phyloP scores from a whole-genome alignment of 352 stramenopile genomes.

The Globisporangium perplexum region DNA sequence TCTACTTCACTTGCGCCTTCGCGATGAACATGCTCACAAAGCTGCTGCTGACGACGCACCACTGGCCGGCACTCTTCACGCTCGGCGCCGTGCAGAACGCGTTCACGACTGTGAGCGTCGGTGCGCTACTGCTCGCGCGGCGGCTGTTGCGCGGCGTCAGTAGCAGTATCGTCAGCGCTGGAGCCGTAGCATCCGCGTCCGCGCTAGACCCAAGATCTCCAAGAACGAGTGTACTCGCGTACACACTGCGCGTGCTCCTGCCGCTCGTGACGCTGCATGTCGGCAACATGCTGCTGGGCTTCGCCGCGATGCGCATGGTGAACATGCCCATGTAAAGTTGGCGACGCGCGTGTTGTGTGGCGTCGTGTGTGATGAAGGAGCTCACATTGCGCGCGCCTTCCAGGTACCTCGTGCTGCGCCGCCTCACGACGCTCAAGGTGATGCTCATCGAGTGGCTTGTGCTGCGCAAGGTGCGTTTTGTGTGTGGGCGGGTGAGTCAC shows the following conservation, averaged over 20 bases:
- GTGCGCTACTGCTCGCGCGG: slow-evolving; percentile 18
- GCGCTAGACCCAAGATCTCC: too few species aligned
- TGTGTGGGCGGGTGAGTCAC: background rate
- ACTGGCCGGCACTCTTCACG: slow-evolving; percentile 54
- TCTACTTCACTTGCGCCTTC: slow-evolving; percentile 64
- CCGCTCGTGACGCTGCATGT: slow-evolving; percentile 48
- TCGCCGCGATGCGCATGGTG: slow-evolving; percentile 55
- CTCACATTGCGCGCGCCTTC: background rate
- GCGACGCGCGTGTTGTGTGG: background rate
- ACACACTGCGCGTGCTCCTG: slow-evolving; percentile 32
- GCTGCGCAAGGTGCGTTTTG: slow-evolving; percentile 37
- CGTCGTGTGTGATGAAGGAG: background rate
- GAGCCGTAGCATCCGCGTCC: too few species aligned
- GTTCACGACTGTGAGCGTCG: slow-evolving; percentile 47
- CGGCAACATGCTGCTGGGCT: slow-evolving; percentile 61
- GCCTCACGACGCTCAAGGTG: slow-evolving; percentile 69
- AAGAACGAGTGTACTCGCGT: background rate
- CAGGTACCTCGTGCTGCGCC: slow-evolving; percentile 59
- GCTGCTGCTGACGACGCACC: slow-evolving; percentile 52
- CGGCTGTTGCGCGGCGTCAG: slow-evolving; percentile 1
- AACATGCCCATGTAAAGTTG: slow-evolving; percentile 70
- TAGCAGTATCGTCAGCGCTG: too few species aligned
- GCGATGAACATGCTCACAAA: slow-evolving; percentile 80
- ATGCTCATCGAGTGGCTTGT: slow-evolving; percentile 76
- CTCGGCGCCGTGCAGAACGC: slow-evolving; percentile 57